These are phyloP conservation scores for Oryza longistaminata DNA, from an alignment of 176 grass and related monocot species.

Conservation along the genomic window DNA sequence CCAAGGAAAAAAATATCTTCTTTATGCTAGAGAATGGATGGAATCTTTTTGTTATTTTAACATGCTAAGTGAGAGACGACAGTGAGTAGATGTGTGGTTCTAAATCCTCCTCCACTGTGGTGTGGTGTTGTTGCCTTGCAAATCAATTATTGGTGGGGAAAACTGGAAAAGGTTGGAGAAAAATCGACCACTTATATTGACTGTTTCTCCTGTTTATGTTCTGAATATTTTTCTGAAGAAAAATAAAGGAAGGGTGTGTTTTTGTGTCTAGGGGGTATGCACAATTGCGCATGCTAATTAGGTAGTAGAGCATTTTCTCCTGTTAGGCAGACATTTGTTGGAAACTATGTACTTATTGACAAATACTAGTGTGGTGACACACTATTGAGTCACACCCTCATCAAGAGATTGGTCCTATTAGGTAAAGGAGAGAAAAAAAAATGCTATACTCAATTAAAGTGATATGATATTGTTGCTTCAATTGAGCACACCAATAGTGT, in stretches of 20 bases:
- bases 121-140: not conserved
- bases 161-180: slow-evolving; percentile 4
- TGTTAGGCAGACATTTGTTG: slow-evolving; percentile 44
- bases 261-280: slow-evolving; percentile 12
- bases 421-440: not conserved
- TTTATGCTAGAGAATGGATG: slow-evolving; percentile 18
- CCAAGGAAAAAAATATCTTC: slow-evolving; percentile 43
- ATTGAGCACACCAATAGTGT: slow-evolving; percentile 8
- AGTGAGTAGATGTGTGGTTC: slow-evolving; percentile 28
- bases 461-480: not conserved
- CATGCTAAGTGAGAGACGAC: slow-evolving; percentile 7
- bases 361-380: not conserved
- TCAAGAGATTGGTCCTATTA: not conserved
- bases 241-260: not conserved
- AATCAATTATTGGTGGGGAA: slow-evolving; percentile 52
- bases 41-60: slow-evolving; percentile 48
- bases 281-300: slow-evolving; percentile 32
- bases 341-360: slow-evolving; percentile 32
- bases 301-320: slow-evolving; percentile 40
- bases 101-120: slow-evolving; percentile 20
- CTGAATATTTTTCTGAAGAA: not conserved
- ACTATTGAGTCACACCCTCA: slow-evolving; percentile 4
- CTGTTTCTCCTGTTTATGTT: slow-evolving; percentile 1
- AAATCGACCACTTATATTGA: slow-evolving; percentile 35
- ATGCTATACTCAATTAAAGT: slow-evolving; percentile 5